Evolutionary conservation across 495 filamentous ascomycete genomes (phyloP), one percentile per base, ranked within the genome.

Genomic region (Aspergillus egyptiacus): DNA sequence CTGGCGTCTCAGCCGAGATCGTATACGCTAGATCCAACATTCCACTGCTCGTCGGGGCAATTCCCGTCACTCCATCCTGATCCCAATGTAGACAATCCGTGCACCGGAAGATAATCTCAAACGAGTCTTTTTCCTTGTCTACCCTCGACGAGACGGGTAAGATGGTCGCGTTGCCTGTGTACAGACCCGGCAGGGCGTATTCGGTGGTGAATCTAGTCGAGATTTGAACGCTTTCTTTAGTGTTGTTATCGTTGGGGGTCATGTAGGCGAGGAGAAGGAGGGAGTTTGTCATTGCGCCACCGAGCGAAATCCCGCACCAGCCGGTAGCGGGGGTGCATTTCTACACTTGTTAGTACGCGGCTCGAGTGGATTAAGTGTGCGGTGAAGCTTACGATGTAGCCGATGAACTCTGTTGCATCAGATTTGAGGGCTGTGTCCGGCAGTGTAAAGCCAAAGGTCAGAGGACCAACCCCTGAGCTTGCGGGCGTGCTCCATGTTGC

Each of bases 81-180:
- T 73, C 63, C 79, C 81, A 85, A 2, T 63, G 62, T 30, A 79
- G 69, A 63, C 83, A 87, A 59, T 76, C 69, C 56, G 80, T 65
- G 68, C 83, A 87, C 18, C 77, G 70, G 63, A 81, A 85, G 23
- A 83, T 72, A 15, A 82, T 59, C 42, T 74, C 73, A 58, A 75
- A 87, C 35, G 70, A 61, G 7, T 67, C 72, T 28, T 60, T 46
- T 55, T 76, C 82, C 48, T 81, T 61, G 38, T 58, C 71, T n/a
- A n/a, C n/a, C n/a, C n/a, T n/a, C n/a, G 72, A 67, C n/a, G 72
- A 76, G 46, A 85, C 74, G 41, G 76, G 75, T 1, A 77, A 80
- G 15, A 70, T 38, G 20, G 71, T 76, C 14, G 80, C 81, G 51
- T 74, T 73, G 32, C 80, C 81, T 11, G 69, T 71, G 57, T 85